phyloP scores from a whole-genome alignment of 768 basidiomycete species.

The Nevesoporus exiguus region DNA sequence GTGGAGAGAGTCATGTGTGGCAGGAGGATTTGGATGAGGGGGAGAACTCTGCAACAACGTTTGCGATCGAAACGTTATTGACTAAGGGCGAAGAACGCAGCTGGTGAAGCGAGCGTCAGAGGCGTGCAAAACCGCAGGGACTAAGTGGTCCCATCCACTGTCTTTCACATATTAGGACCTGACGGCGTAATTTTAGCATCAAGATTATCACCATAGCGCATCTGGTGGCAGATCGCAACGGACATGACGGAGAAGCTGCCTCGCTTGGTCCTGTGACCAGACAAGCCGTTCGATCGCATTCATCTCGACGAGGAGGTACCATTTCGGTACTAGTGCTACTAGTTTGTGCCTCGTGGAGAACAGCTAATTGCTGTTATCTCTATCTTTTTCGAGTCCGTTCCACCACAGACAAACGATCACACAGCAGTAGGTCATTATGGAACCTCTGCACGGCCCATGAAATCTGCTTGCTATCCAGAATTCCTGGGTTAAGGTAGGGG shows the following conservation, averaged over 20 bases:
- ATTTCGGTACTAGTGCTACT: conserved; percentile 58
- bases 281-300: conserved; percentile 46
- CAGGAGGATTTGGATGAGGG: too few relatives aligned
- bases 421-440: not conserved
- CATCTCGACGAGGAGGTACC: conserved; percentile 53
- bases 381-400: conserved; percentile 46
- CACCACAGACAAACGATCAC: conserved; percentile 8
- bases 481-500: conserved; percentile 55
- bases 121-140: not conserved
- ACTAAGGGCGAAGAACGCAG: conserved; percentile 4
- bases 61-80: conserved; percentile 2
- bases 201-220: conserved; percentile 4
- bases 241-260: conserved; percentile 48
- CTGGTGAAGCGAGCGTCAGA: conserved; percentile 3
- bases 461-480: conserved; percentile 53
- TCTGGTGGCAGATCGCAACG: conserved; percentile 36
- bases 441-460: conserved; percentile 47
- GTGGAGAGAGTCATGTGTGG: too few relatives aligned
- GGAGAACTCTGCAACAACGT: not conserved
- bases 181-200: conserved; percentile 7
- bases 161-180: not conserved
- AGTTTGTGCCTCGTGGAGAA: conserved; percentile 39
- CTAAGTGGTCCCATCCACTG: conserved; percentile 10
- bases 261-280: conserved; percentile 57
- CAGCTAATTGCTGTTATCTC: conserved; percentile 48